Conservation (phyloP, 352 stramenopile genomes). For the Phytopythium kandeliae region DNA sequence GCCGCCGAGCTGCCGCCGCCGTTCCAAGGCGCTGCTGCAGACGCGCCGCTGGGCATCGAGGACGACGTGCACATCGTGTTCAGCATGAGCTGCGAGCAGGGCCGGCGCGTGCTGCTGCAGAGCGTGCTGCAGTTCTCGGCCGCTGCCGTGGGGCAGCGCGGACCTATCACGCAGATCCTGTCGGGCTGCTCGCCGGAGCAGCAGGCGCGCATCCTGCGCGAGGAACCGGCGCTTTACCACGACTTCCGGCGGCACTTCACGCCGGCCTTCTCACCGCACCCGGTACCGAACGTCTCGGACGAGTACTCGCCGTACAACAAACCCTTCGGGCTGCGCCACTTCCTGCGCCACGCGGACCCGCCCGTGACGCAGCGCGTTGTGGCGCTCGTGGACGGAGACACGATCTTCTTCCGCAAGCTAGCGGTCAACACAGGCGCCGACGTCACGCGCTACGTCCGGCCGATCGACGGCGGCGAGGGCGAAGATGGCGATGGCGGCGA, state of each 20-base stretch:
- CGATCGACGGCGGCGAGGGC: slow-evolving; percentile 5
- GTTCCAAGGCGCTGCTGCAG: neutral
- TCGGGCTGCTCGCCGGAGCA: slow-evolving; percentile 33
- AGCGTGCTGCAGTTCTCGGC: slow-evolving; percentile 44
- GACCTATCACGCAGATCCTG: slow-evolving; percentile 48
- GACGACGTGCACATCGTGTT: slow-evolving; percentile 47
- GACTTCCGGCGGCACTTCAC: slow-evolving; percentile 51
- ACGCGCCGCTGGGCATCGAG: slow-evolving; percentile 8
- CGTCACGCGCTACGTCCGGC: slow-evolving; percentile 32
- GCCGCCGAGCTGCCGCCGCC: neutral
- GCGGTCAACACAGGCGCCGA: slow-evolving; percentile 33
- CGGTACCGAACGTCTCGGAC: slow-evolving; percentile 30
- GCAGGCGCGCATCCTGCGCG: slow-evolving; percentile 13
- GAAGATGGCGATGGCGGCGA: too few relatives aligned
- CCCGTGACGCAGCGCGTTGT: slow-evolving; percentile 31
- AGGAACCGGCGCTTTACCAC: slow-evolving; percentile 43
- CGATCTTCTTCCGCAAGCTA: slow-evolving; percentile 39
- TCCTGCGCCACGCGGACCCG: slow-evolving; percentile 32
- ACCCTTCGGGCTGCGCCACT: slow-evolving; percentile 45
- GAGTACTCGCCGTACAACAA: slow-evolving; percentile 53
- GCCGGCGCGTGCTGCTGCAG: slow-evolving; percentile 28
- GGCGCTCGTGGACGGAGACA: slow-evolving; percentile 31
- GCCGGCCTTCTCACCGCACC: slow-evolving; percentile 35
- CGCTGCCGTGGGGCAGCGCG: slow-evolving; percentile 25
- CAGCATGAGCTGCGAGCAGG: slow-evolving; percentile 43